These are phyloP conservation scores for Globisporangium alternatum DNA, from an alignment of 352 stramenopile genomes.

Conservation along the genomic window DNA sequence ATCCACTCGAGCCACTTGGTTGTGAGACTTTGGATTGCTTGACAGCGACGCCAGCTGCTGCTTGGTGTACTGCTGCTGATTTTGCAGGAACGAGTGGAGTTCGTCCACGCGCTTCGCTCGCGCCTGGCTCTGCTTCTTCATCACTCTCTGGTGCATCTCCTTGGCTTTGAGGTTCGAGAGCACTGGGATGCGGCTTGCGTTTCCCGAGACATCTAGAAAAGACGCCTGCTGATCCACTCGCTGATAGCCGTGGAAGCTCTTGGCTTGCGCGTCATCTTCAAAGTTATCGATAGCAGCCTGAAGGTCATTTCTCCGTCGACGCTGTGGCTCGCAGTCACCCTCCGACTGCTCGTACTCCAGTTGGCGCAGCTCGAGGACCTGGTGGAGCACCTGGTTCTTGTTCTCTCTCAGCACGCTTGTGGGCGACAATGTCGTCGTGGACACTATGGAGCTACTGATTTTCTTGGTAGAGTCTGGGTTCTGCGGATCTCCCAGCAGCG, in stretches of 20 bases:
- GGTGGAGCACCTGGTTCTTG: slow-evolving; percentile 8
- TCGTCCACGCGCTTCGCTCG: slow-evolving; percentile 22
- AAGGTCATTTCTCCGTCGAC: not conserved
- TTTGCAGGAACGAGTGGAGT: slow-evolving; percentile 22
- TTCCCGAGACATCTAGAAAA: slow-evolving; percentile 28
- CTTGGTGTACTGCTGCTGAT: slow-evolving; percentile 30
- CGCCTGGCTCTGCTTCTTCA: slow-evolving; percentile 20
- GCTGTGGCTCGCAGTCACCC: slow-evolving; percentile 11
- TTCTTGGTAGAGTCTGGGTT: not conserved
- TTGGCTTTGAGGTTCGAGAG: slow-evolving; percentile 18
- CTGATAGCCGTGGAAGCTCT: slow-evolving; percentile 26
- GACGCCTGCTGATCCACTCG: slow-evolving; percentile 4
- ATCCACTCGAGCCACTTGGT: slow-evolving; percentile 6
- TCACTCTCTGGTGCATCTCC: slow-evolving; percentile 15
- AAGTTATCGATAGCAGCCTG: not conserved
- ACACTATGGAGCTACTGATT: not conserved
- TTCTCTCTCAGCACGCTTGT: slow-evolving; percentile 7
- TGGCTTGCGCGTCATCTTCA: not conserved
- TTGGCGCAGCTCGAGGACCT: slow-evolving; percentile 1
- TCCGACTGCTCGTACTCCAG: not conserved
- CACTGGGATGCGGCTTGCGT: slow-evolving; percentile 23
- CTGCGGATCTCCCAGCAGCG: slow-evolving; percentile 19
- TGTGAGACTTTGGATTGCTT: not conserved
- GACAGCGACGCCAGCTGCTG: slow-evolving; percentile 10
- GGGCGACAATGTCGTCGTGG: not conserved